Conservation (phyloP, 805 yeast genomes). For the Wickerhamiella shivajii region DNA sequence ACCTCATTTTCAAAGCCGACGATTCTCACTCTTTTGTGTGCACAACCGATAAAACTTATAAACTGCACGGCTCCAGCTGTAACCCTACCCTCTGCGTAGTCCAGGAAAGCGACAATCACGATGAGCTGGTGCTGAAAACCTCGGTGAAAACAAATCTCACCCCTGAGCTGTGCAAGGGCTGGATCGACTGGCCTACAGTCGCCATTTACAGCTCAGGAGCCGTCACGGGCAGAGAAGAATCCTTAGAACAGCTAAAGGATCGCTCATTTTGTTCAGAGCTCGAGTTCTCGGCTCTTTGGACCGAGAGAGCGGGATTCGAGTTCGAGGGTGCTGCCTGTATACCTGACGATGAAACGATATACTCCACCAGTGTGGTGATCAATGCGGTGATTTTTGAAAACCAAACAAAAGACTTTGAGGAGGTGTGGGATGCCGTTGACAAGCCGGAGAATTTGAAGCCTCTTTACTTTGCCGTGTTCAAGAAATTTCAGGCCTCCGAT, state of each 20-base stretch:
- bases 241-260: conserved; percentile 1
- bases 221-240: neutral
- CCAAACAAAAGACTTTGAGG: conserved; percentile 2
- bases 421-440: neutral
- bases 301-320: conserved; percentile 39
- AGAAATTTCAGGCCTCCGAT: conserved; percentile 29
- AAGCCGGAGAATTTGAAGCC: neutral
- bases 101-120: conserved; percentile 8
- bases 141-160: conserved; percentile 16
- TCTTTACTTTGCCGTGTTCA: conserved; percentile 35
- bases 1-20: conserved; percentile 9
- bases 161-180: conserved; percentile 6
- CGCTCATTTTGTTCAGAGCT: conserved; percentile 27
- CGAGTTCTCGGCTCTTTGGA: conserved; percentile 44
- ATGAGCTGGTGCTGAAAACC: conserved; percentile 18
- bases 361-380: conserved; percentile 17
- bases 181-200: conserved; percentile 14
- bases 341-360: conserved; percentile 19
- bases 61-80: conserved; percentile 31
- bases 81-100: conserved; percentile 63
- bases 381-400: conserved; percentile 17
- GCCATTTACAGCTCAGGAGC: conserved; percentile 16
- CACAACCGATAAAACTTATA: conserved; percentile 13
- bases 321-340: conserved; percentile 32
- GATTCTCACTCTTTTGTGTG: conserved; percentile 11